Conservation (phyloP, 352 stramenopile genomes). For the Phytophthora foliorum region DNA sequence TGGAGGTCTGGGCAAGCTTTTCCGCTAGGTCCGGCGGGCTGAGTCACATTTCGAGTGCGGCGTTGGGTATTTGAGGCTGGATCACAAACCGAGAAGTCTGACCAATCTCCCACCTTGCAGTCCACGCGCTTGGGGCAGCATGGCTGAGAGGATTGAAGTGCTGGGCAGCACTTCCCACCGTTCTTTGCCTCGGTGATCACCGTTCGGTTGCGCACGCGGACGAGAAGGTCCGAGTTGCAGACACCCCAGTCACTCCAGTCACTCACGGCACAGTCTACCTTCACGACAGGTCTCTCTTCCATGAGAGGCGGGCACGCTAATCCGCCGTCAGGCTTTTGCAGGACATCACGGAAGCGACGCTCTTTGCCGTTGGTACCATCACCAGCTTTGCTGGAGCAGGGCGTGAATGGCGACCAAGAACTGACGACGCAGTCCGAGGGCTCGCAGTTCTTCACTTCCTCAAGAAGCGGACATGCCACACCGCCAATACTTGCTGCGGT, state of each 20-base stretch:
- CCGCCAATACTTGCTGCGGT: slow-evolving; percentile 45
- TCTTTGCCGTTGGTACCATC: slow-evolving; percentile 24
- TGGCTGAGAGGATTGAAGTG: slow-evolving; percentile 38
- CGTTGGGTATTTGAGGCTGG: slow-evolving; percentile 54
- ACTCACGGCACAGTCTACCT: slow-evolving; percentile 55
- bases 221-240: slow-evolving; percentile 37
- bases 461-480: slow-evolving; percentile 41
- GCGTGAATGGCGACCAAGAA: slow-evolving; percentile 61
- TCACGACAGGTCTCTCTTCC: slow-evolving; percentile 51
- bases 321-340: slow-evolving; percentile 54
- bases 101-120: slow-evolving; percentile 66
- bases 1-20: slow-evolving; percentile 47
- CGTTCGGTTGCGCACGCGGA: slow-evolving; percentile 41
- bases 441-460: slow-evolving; percentile 45
- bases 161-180: slow-evolving; percentile 47
- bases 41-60: slow-evolving; percentile 51
- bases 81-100: slow-evolving; percentile 54
- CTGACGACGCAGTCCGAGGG: slow-evolving; percentile 56
- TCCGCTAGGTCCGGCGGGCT: slow-evolving; percentile 46
- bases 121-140: slow-evolving; percentile 55
- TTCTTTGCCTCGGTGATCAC: slow-evolving; percentile 37
- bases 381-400: slow-evolving; percentile 36
- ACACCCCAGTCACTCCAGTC: slow-evolving; percentile 47
- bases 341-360: slow-evolving; percentile 47
- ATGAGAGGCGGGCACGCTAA: slow-evolving; percentile 49